Evolutionary conservation across 2,329 filamentous ascomycete species (phyloP), one percentile per base, ranked within the genome.

Genomic region (Cercospora sesami): DNA sequence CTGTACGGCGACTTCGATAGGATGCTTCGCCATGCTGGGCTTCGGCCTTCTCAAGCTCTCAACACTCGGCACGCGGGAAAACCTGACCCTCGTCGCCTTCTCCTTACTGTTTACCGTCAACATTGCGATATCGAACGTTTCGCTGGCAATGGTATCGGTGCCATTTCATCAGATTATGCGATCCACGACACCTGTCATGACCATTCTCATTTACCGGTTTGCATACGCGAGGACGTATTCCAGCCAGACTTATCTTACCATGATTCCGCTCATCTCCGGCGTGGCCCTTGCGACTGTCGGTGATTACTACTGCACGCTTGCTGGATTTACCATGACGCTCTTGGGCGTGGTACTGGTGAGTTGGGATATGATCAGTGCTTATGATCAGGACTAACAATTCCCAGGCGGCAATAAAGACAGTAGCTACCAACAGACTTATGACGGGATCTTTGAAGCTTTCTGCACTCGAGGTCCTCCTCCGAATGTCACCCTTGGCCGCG

Each of bases 91-190:
- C 48, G 78, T 87, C 33, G 81, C 84, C 58, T 89, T 89, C 76
- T 89, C 87, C 39, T 80, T 84, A 48, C 82, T 89, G 7, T 89
- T 88, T 78, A 89, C 87, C 16, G 81, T 86, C 75, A 89, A 89
- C 77, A 88, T 89, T 72, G 87, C 87, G 67, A 84, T 88, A 57
- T 87, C 86, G n/a, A 89, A 89, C 77, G 81, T 88, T 26, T 88
- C 86, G n/a, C 81, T 89, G 80, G 69, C 75, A n/a, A 75, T 87
- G 83, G 86, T 87, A 42, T 89, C 87, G 0, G 85, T 89, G n/a
- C 85, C 87, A 2, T 89, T 89, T 78, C 88, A 89, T 77, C 87
- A 89, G 76, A 86, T 88, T 67, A 84, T 89, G 77, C 84, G 87
- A 70, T 87, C 87, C 68, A 86, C 86, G 21, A 86, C 83, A 68